Evolutionary conservation across 1,284 basidiomycete genomes (phyloP), one percentile per base, ranked within the genome.

Genomic region (Papiliotrema nemorosa): DNA sequence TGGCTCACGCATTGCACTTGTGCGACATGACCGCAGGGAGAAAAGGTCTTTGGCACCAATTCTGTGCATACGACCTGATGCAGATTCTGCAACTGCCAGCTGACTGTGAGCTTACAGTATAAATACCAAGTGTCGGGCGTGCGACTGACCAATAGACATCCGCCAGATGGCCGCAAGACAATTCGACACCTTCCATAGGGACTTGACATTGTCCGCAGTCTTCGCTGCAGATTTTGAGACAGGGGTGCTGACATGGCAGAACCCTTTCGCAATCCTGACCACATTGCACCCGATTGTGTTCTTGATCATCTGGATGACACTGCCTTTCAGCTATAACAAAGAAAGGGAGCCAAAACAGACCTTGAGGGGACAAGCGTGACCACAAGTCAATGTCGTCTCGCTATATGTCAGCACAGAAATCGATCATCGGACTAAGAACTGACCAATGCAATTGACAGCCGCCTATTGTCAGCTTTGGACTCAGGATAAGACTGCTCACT

Each of bases 231-330:
- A 75, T 58, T 44, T 78, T 79, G 16, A 64, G 57, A 61, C 86
- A 88, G 0, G 84, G 84, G 63, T 88, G 85, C 0, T 73, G 72
- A 25, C 82, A 76, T 3, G 72, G 10, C 13, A 46, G 86, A 3
- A 82, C 72, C 27, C 76, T 73, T 21, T 77, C 67, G 57, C 86
- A 87, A 1, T 69, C 72, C 52, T 81, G 75, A 12, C 67, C 68
- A 57, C 85, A 87, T 16, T 65, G 60, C 0, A 83, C 77, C 1
- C 73, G 59, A 7, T 78, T 46, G 59, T 87, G 85, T 9, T 78
- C 74, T 0, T 77, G 76, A 55, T 83, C 82, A 51, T 85, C 84
- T 0, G 81, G 78, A 62, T 88, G 86, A 54, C 86, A 88, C 82
- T 86, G 45, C 13, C 34, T 35, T 22, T 21, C 33, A 45, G 35